phyloP scores from a whole-genome alignment of 768 basidiomycete species.

The Boletus fagicola region DNA sequence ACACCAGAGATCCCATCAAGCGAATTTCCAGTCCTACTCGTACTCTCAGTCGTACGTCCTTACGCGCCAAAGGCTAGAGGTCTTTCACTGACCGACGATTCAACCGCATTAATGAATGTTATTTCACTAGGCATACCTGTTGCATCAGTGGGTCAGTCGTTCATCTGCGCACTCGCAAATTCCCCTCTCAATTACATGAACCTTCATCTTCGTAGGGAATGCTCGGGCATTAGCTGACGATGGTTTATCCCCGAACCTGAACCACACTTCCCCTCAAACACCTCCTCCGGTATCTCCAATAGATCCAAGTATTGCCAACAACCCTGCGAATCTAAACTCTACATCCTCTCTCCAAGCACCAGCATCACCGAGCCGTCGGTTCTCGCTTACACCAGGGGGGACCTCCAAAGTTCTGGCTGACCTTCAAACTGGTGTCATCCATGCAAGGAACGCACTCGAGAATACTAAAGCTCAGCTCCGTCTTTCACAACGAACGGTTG shows the following conservation, averaged over 20 bases:
- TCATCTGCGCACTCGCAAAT: not conserved
- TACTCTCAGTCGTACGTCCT: constrained; percentile 71
- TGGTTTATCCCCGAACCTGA: constrained; percentile 40
- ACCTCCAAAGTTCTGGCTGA: constrained; percentile 88
- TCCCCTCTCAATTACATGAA: constrained; percentile 15
- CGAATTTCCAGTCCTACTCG: constrained; percentile 71
- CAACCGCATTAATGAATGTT: constrained; percentile 24
- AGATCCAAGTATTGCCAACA: constrained; percentile 35
- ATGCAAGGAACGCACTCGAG: constrained; percentile 77
- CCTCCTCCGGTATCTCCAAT: constrained; percentile 33
- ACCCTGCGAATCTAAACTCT: constrained; percentile 32
- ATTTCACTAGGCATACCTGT: constrained; percentile 65
- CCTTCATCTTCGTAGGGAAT: constrained; percentile 54
- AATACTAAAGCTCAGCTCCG: constrained; percentile 83
- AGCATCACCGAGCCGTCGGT: constrained; percentile 50
- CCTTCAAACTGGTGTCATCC: constrained; percentile 78
- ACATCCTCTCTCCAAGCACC: constrained; percentile 44
- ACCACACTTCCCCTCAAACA: constrained; percentile 32
- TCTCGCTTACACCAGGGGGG: constrained; percentile 68
- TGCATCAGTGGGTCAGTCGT: constrained; percentile 67
- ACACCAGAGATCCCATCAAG: constrained; percentile 42
- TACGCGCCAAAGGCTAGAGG: constrained; percentile 19
- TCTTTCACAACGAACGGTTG: constrained; percentile 78
- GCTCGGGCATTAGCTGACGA: constrained; percentile 83
- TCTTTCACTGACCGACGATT: constrained; percentile 20